Conservation (phyloP, 495 filamentous ascomycete genomes). For the Xylaria acuta region DNA sequence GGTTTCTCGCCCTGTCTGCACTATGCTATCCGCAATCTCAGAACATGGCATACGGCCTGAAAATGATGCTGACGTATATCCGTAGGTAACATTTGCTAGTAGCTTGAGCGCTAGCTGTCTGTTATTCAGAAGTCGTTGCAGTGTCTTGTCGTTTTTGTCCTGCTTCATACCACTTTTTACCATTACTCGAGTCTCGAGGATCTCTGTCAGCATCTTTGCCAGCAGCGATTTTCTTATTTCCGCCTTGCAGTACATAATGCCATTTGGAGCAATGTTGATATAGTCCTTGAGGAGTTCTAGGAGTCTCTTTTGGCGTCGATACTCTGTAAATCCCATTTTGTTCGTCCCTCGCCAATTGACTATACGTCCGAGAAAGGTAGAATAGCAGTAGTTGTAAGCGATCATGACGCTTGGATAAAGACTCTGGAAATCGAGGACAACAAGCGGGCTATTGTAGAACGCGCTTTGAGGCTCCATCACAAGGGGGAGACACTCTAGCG, state of each 20-base stretch:
- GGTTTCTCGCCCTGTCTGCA: constrained; percentile 92
- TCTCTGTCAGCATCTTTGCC: constrained; percentile 95
- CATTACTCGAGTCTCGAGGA: constrained; percentile 96
- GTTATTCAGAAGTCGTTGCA: constrained; percentile 91
- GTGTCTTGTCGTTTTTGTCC: constrained; percentile 85
- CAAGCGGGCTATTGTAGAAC: constrained; percentile 87
- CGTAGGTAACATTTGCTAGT: constrained; percentile 97
- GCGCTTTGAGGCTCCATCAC: constrained; percentile 98
- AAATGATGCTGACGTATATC: constrained; percentile 94
- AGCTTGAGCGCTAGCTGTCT: constrained; percentile 95
- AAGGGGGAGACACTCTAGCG: constrained; percentile 90
- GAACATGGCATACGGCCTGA: constrained; percentile 97
- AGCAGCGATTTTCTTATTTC: constrained; percentile 87
- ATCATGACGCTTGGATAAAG: constrained; percentile 99
- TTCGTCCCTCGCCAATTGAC: constrained; percentile 85
- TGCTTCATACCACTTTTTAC: constrained; percentile 96
- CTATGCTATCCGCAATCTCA: constrained; percentile 97
- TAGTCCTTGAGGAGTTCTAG: constrained; percentile 81
- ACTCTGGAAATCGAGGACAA: constrained; percentile 96
- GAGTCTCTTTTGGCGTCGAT: constrained; percentile 73
- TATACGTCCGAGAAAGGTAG: constrained; percentile 89
- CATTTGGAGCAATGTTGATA: constrained; percentile 94
- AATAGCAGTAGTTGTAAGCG: constrained; percentile 99
- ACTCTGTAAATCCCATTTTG: constrained; percentile 94
- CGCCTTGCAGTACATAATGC: constrained; percentile 91